Base-by-base conservation (phyloP, 78 protist species). In the Dictyostelium purpureum region DNA sequence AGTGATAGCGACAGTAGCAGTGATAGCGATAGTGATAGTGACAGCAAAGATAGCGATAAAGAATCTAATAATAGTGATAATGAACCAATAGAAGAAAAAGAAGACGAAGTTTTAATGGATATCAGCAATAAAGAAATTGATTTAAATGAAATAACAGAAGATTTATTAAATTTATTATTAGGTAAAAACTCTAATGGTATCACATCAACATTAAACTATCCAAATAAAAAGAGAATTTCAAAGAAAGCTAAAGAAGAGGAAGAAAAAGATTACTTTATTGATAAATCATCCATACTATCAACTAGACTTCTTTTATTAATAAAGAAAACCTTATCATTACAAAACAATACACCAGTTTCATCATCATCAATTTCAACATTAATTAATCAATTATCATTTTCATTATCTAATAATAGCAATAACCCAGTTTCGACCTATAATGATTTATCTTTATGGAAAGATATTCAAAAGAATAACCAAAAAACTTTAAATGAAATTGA, bases 371-470 rank as follows among this genome's bases (percentile, higher is more conserved):
- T 85, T 16, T 73, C 92, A 73, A 47, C 47, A 21, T 49, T 85
- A 38, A 26, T 85, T 16, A 79, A 85, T 40, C 90, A 83, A 57
- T 65, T 83, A 21, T 70, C 80, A n/a, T 83, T 83, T 38, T 11
- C 6, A 11, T 11, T 10, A 11, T 21, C 75, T 0, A 31, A 5
- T 14, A 54, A 43, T 18, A 28, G 54, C 0, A 38, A n/a, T 18
- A 40, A 24, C 0, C 12, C 78, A 43, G 12, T 40, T 2, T 51
- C 45, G 47, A 42, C 80, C 1, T 85, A 85, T 28, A 85, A 51
- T 56, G 92, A 85, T 69, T 42, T 85, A 28, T 37, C 92, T 38
- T 40, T 85, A n/a, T 85, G 92, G 92, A 85, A 85, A 35, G 82
- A 85, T 59, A 85, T 85, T 61, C 57, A 37, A 38, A 85, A 85